phyloP scores from a whole-genome alignment of 352 stramenopile genomes.

The Poterioochromonas sp. region DNA sequence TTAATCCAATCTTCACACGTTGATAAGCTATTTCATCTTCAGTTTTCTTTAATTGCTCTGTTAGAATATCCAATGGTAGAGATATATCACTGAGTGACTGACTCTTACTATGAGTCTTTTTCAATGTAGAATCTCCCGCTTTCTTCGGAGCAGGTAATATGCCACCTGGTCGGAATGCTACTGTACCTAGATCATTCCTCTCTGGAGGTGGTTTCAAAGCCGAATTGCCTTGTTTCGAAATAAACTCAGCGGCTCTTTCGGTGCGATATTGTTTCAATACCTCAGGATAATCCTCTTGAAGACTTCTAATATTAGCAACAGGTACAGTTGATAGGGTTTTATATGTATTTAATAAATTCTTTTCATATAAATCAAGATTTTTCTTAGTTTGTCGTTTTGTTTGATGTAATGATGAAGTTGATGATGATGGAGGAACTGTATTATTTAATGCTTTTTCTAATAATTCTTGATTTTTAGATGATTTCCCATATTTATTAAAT shows the following conservation, averaged over 20 bases:
- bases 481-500: background rate
- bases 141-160: background rate
- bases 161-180: background rate
- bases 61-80: background rate
- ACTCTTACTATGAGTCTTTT: background rate
- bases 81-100: background rate
- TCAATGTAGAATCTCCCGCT: background rate
- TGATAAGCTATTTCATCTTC: background rate
- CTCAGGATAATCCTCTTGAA: background rate
- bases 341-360: background rate
- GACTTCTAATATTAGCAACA: background rate
- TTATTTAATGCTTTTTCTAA: background rate
- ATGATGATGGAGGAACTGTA: background rate
- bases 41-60: background rate
- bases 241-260: background rate
- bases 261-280: background rate
- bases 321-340: no score
- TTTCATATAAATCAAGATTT: slow-evolving; percentile 1
- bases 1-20: background rate
- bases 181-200: background rate
- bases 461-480: background rate
- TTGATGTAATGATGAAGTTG: background rate
- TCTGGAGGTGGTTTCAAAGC: background rate
- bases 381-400: background rate
- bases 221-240: background rate